phyloP scores from a whole-genome alignment of 169 alveolate genomes.

The Cryptosporidium ryanae region DNA sequence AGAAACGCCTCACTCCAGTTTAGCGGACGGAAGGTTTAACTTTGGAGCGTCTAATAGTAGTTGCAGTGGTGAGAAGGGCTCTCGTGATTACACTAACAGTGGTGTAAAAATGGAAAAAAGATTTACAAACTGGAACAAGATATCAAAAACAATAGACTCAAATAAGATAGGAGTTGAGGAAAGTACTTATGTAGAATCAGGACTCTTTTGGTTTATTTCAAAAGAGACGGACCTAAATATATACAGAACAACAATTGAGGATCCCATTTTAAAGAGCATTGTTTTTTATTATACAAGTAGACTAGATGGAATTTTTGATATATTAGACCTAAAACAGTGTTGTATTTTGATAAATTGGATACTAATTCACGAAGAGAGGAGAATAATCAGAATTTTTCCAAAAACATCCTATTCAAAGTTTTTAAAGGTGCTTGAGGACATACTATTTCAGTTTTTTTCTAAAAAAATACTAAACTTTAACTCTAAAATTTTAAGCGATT shows the following conservation, averaged over 20 bases:
- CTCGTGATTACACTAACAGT: too few relatives aligned
- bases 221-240: conserved; percentile 31
- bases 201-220: conserved; percentile 51
- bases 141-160: conserved; percentile 28
- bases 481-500: background rate
- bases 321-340: conserved; percentile 45
- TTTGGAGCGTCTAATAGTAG: background rate
- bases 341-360: conserved; percentile 47
- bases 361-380: conserved; percentile 32
- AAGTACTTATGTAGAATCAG: conserved; percentile 13
- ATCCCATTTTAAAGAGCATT: conserved; percentile 45
- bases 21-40: background rate
- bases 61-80: background rate
- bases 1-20: background rate
- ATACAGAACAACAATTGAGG: conserved; percentile 41
- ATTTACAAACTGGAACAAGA: conserved; percentile 16
- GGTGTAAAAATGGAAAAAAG: background rate
- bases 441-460: conserved; percentile 33
- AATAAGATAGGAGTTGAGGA: background rate
- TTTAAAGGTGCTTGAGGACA: conserved; percentile 27
- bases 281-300: conserved; percentile 23
- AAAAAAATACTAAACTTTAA: conserved; percentile 24
- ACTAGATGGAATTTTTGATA: conserved; percentile 17
- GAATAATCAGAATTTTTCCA: conserved; percentile 40
- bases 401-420: conserved; percentile 19